Percentiles rank a stretch among this genome's conserved stretches.
phyloP scores from a whole-genome alignment of 148 eudicot genomes.

The Persicaria tinctoria region DNA sequence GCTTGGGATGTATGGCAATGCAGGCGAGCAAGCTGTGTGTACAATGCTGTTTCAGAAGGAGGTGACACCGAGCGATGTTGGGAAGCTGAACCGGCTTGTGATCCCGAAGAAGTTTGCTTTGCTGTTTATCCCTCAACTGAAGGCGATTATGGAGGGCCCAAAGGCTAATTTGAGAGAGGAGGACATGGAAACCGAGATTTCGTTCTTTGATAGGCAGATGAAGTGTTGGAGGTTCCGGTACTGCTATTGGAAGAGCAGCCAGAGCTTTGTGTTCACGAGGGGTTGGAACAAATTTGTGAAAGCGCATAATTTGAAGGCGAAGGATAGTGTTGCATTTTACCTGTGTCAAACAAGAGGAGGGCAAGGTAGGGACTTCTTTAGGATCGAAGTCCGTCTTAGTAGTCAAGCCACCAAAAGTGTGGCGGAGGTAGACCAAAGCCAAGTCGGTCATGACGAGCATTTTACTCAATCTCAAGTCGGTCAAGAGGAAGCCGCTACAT shows the following conservation, averaged over 20 bases:
- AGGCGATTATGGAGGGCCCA: too few species aligned
- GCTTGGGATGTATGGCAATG: too few species aligned
- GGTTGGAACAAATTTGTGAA: slow-evolving; percentile 52
- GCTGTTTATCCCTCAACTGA: slow-evolving; percentile 16
- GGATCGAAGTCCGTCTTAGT: not conserved
- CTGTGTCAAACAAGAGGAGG: not conserved
- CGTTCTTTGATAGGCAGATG: slow-evolving; percentile 23
- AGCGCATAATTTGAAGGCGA: slow-evolving; percentile 25
- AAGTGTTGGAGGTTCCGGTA: slow-evolving; percentile 40
- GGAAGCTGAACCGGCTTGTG: slow-evolving; percentile 42
- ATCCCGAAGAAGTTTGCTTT: slow-evolving; percentile 43
- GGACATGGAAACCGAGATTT: slow-evolving; percentile 13
- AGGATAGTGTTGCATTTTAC: slow-evolving; percentile 30
- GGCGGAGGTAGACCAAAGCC: too few species aligned
- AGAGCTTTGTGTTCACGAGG: slow-evolving; percentile 42
- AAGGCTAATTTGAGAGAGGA: not conserved
- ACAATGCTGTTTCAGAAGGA: slow-evolving; percentile 33
- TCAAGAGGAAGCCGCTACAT: too few species aligned
- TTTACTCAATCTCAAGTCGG: too few species aligned
- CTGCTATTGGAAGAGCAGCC: slow-evolving; percentile 48
- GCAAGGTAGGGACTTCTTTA: not conserved
- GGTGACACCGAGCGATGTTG: slow-evolving; percentile 46
- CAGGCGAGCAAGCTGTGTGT: not conserved
- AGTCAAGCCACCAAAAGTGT: not conserved
- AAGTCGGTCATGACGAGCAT: too few species aligned